Percentiles rank a stretch among this genome's conserved stretches.
Conservation (phyloP, 306 rosid species). For the Casuarina cunninghamiana region DNA sequence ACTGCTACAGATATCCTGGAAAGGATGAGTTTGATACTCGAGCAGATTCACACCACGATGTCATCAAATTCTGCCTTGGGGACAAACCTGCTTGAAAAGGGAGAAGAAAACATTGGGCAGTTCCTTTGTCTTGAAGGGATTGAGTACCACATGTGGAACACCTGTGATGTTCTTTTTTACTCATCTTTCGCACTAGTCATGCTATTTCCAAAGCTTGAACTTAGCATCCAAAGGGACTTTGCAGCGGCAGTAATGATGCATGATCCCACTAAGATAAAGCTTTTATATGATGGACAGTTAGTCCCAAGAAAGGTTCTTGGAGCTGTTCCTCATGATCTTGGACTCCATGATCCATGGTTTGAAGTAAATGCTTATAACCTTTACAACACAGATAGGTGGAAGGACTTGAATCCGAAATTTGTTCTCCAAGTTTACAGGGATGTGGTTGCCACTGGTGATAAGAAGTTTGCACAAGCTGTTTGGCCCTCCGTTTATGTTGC, state of each 20-base stretch:
- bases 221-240: conserved; percentile 93
- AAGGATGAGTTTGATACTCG: conserved; percentile 63
- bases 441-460: conserved; percentile 87
- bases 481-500: conserved; percentile 97
- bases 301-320: conserved; percentile 86
- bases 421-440: conserved; percentile 96
- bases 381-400: conserved; percentile 90
- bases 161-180: conserved; percentile 90
- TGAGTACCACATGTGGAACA: conserved; percentile 96
- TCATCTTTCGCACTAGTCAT: conserved; percentile 79
- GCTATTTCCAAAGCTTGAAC: conserved; percentile 91
- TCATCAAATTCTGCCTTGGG: conserved; percentile 79
- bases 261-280: conserved; percentile 74
- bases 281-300: conserved; percentile 63
- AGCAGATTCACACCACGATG: conserved; percentile 46
- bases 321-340: conserved; percentile 98
- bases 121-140: conserved; percentile 90
- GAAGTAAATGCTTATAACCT: conserved; percentile 87
- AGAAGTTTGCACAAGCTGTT: conserved; percentile 87
- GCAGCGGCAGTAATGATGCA: conserved; percentile 98
- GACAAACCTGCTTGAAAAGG: conserved; percentile 74
- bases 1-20: conserved; percentile 78
- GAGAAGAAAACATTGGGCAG: conserved; percentile 94
- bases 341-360: conserved; percentile 87
- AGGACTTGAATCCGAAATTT: conserved; percentile 96